Evolutionary conservation across 179 eudicot species (phyloP), one percentile per base, ranked within the genome.

Genomic region (Nepenthes alata): DNA sequence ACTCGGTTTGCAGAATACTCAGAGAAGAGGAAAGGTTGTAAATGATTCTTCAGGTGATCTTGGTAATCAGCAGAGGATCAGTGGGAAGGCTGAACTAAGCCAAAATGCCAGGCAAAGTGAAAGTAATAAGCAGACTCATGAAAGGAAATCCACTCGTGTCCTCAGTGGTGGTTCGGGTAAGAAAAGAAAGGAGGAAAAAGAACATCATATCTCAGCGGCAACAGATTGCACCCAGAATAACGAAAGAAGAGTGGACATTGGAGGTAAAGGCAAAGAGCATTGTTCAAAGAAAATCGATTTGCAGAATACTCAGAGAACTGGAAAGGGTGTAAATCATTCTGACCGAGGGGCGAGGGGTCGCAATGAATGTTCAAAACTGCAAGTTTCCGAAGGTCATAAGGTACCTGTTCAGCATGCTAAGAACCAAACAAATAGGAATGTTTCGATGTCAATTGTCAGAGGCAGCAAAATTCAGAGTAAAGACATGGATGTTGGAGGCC

Each of bases 71-170:
- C 74, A 60, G 57, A 63, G 13, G 36, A 13, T n/a, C 64, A 55
- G 51, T 39, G 77, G n/a, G 63, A 63, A 37, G 73, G 66, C 60
- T 70, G 41, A 36, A 51, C 50, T 63, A 67, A 64, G 36, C 60
- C 66, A 25, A 25, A 25, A 25, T 25, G 63, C 13, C 63, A 59
- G 60, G 67, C 75, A 53, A 72, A 70, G 45, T 35, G 62, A 47
- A 52, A 78, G 61, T 41, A 57, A 35, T 58, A 65, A 64, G 41
- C 64, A 71, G 59, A 63, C 45, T 6, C 36, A 53, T 39, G 77
- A 66, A 72, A 77, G 72, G 55, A 77, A 79, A 71, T 64, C 70
- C 58, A 69, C 60, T 49, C 47, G 37, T 45, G 62, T 36, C 35
- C 25, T 25, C 25, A 61, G 55, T 55, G 63, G 15, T 58, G 48